phyloP scores from a whole-genome alignment of 345 rosid species.

The Geranium brycei region DNA sequence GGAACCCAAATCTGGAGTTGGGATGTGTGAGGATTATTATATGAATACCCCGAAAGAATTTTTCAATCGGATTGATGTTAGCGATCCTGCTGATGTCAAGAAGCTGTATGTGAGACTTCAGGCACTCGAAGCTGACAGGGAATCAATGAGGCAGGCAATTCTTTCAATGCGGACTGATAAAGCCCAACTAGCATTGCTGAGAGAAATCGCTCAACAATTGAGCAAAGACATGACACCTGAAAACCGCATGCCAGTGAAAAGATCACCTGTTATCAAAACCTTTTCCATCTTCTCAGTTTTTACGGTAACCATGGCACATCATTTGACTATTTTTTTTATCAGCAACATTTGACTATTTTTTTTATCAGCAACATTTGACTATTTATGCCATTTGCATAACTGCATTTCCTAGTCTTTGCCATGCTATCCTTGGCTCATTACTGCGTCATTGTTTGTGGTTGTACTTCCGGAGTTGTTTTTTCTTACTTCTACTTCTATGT shows the following conservation, averaged over 20 bases:
- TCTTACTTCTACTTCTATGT: too few relatives aligned
- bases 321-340: background rate
- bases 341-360: background rate
- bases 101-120: slow-evolving; percentile 84
- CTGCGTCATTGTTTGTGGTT: too few relatives aligned
- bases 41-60: slow-evolving; percentile 33
- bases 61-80: slow-evolving; percentile 26
- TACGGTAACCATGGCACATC: slow-evolving; percentile 33
- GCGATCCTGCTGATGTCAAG: slow-evolving; percentile 58
- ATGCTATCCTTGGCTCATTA: too few relatives aligned
- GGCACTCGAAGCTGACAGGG: slow-evolving; percentile 89
- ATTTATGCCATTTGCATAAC: too few relatives aligned
- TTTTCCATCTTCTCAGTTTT: slow-evolving; percentile 46
- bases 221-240: slow-evolving; percentile 66
- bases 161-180: slow-evolving; percentile 86
- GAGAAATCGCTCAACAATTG: slow-evolving; percentile 87
- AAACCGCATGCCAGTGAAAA: slow-evolving; percentile 28
- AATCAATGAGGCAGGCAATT: slow-evolving; percentile 81
- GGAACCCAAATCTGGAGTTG: slow-evolving; percentile 30
- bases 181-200: slow-evolving; percentile 62
- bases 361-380: background rate
- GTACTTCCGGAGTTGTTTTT: too few relatives aligned
- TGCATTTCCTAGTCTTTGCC: too few relatives aligned
- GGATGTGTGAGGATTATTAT: slow-evolving; percentile 20
- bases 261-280: slow-evolving; percentile 30